Conservation (phyloP, 345 rosid species). For the Anacardium occidentale region DNA sequence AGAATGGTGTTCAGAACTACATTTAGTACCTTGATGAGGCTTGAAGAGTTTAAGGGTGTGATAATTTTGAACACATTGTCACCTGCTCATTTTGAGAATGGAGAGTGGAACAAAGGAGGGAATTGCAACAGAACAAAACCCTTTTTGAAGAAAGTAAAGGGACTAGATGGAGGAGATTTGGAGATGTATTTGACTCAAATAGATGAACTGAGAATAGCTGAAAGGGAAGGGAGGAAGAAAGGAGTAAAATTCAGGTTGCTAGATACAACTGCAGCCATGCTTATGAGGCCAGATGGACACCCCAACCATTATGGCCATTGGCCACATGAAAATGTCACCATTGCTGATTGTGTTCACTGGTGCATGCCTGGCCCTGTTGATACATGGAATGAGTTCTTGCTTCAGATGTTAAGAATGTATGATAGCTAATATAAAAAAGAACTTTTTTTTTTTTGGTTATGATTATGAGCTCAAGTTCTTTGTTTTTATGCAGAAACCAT, state of each 20-base stretch:
- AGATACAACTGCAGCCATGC: conserved; percentile 56
- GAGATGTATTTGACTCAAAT: conserved; percentile 33
- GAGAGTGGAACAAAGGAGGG: conserved; percentile 48
- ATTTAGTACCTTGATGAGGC: conserved; percentile 23
- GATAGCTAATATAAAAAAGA: not conserved
- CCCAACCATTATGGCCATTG: conserved; percentile 66
- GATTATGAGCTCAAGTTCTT: not conserved
- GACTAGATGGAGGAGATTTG: conserved; percentile 20
- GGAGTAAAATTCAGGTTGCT: conserved; percentile 31
- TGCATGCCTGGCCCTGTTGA: conserved; percentile 51
- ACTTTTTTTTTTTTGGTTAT: too few species aligned
- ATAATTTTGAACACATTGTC: conserved; percentile 45
- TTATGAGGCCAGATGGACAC: conserved; percentile 78
- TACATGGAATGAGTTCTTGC: conserved; percentile 42
- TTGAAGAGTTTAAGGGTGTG: conserved; percentile 24
- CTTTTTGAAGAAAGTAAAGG: conserved; percentile 20
- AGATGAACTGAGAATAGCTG: conserved; percentile 40
- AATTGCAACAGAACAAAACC: conserved; percentile 43
- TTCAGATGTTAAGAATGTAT: conserved; percentile 31
- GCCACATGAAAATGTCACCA: conserved; percentile 56
- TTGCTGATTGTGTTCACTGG: conserved; percentile 56
- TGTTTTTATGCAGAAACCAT: too few species aligned
- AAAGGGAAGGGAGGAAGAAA: conserved; percentile 15
- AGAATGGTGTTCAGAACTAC: conserved; percentile 31
- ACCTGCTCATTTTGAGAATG: conserved; percentile 53